phyloP scores from a whole-genome alignment of 2,329 filamentous ascomycete species.

The Coniochaeta hoffmannii region DNA sequence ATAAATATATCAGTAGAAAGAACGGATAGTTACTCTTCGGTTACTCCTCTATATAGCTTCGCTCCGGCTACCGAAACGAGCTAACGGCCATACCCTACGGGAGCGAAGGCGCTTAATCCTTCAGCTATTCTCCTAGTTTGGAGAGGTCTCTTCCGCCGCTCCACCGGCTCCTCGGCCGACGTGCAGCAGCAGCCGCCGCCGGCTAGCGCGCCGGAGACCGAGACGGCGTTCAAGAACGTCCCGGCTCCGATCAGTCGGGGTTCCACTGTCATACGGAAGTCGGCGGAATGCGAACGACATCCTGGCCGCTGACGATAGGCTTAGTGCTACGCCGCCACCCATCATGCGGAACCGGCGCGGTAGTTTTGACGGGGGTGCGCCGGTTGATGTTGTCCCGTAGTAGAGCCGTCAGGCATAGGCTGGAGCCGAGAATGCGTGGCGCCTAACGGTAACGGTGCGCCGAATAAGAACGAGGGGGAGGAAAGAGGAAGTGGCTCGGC shows the following conservation, averaged over 20 bases:
- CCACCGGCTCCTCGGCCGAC: constrained; percentile 29
- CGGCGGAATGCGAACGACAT: constrained; percentile 9
- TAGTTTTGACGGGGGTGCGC: constrained; percentile 9
- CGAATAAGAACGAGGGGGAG: too few relatives aligned
- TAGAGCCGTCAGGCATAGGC: too few relatives aligned
- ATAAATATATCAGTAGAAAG: not conserved
- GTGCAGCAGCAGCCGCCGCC: constrained; percentile 7
- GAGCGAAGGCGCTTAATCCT: not conserved
- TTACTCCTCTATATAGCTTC: not conserved
- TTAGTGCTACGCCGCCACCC: constrained; percentile 47
- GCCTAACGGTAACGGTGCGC: too few relatives aligned
- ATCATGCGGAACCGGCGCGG: constrained; percentile 36
- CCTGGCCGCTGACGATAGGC: constrained; percentile 27
- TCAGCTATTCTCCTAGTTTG: not conserved
- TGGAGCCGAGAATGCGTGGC: too few relatives aligned
- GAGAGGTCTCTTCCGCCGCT: constrained; percentile 47
- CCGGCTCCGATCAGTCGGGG: constrained; percentile 12
- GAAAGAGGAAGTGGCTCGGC: too few relatives aligned
- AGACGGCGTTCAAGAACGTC: constrained; percentile 12
- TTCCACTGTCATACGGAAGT: too few relatives aligned
- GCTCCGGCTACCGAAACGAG: not conserved
- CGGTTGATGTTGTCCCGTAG: constrained; percentile 2
- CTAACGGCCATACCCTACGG: not conserved
- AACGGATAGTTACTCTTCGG: not conserved
- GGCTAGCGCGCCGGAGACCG: constrained; percentile 16